Base-by-base conservation (phyloP, 345 rosid genomes). In the Aethionema arabicum region DNA sequence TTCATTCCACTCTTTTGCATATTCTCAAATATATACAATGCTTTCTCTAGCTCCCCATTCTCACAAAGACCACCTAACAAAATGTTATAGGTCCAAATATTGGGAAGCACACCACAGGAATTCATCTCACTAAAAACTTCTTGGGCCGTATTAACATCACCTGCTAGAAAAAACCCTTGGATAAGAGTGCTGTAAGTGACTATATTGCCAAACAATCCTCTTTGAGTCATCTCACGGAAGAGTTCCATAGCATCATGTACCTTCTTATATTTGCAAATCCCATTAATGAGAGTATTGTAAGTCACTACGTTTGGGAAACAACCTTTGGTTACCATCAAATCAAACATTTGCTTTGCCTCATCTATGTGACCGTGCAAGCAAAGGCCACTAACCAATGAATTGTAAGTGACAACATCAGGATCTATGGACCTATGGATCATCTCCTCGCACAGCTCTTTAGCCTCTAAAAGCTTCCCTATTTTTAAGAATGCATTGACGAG, bases 151-250 rank as follows among this genome's bases (percentile, higher is more conserved):
- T 59, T 52, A 50, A 51, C 44, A 29, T 58, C 44, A 3, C 61
- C 56, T 46, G 29, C 60, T 68, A 43, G 61, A 6, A 43, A 68
- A 52, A 52, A 60, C 7, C 73, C 73, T 42, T 53, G 66, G 6
- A 68, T 68, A 42, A 68, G 43, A 44, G 61, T 60, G 56, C 52
- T 59, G 42, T 68, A 68, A 36, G 73, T 68, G 32, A 60, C 61
- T 8, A 60, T 61, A 54, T 37, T 68, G 52, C 61, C 13, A 61
- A 68, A 61, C 14, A 68, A 59, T 40, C 65, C 65, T 41, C 72
- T 67, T 10, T 51, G 36, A 67, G 52, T 39, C 72, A 67, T 57
- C 52, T 67, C 59, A 0, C 12, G 9, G 9, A 67, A 67, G 13
- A 67, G 52, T 49, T 43, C 50, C 72, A 59, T 12, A 11, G 52